Evolutionary conservation across 2,329 filamentous ascomycete species (phyloP).

Genomic region (Colletotrichum neosansevieriae): DNA sequence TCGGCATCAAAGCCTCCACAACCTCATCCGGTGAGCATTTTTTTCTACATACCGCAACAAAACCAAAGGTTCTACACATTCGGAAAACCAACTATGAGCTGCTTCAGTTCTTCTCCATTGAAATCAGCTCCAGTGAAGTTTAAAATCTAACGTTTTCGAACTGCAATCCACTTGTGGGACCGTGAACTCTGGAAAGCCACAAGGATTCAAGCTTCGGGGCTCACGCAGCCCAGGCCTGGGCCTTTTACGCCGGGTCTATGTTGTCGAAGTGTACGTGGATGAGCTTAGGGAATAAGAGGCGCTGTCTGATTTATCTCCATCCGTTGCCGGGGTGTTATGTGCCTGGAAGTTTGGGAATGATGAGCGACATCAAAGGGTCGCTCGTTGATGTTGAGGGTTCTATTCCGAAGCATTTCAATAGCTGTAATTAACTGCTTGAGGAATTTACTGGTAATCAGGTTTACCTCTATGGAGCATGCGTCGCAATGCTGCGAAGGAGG

Average conservation of each 20-base stretch:
- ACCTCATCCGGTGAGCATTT: not conserved
- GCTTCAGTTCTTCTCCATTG: not conserved
- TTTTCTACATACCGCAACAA: not conserved
- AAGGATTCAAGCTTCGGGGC: not conserved
- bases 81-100: not conserved
- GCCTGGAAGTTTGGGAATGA: too few species aligned
- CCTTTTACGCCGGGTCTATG: accelerated
- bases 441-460: too few species aligned
- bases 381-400: too few species aligned
- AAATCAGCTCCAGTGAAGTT: not conserved
- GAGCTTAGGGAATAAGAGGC: not conserved
- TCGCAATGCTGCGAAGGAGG: too few species aligned
- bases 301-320: too few species aligned
- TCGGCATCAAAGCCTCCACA: constrained; percentile 3
- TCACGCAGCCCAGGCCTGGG: not conserved
- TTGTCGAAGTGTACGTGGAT: not conserved
- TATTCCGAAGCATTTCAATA: too few species aligned
- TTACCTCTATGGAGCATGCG: too few species aligned
- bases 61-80: not conserved
- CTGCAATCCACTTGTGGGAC: not conserved
- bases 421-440: too few species aligned
- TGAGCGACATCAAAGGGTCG: too few species aligned
- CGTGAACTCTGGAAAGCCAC: not conserved
- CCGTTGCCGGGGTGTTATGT: too few species aligned
- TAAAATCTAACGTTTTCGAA: not conserved